phyloP scores from a whole-genome alignment of 139 green algal species.

The Chlorokybus atmophyticus region DNA sequence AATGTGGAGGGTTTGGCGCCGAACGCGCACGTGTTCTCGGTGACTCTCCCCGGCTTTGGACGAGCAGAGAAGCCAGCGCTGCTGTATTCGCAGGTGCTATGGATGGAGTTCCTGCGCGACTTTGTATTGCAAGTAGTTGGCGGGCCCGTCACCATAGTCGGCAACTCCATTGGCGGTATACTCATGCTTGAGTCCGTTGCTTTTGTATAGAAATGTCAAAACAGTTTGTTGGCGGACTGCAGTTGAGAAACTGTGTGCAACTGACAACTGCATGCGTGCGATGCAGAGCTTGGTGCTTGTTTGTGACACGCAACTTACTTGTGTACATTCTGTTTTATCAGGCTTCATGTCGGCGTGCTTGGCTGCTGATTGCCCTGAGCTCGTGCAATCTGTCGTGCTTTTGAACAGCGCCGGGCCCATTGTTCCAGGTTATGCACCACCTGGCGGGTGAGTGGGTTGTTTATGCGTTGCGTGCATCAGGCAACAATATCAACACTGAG shows the following conservation, averaged over 20 bases:
- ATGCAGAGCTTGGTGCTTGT: too few relatives aligned
- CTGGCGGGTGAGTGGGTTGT: too few relatives aligned
- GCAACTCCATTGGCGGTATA: slow-evolving; percentile 34
- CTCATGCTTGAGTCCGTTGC: too few relatives aligned
- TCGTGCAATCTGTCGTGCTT: slow-evolving; percentile 26
- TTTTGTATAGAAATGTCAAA: too few relatives aligned
- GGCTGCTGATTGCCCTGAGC: slow-evolving; percentile 8
- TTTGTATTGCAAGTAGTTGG: slow-evolving; percentile 21
- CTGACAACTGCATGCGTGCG: too few relatives aligned
- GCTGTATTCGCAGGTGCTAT: slow-evolving; percentile 7
- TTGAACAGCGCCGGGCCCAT: slow-evolving; percentile 39
- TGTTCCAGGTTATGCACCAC: neutral
- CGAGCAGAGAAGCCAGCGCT: slow-evolving; percentile 20
- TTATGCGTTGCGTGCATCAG: too few relatives aligned
- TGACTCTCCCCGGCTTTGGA: slow-evolving; percentile 29
- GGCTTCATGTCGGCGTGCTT: slow-evolving; percentile 11
- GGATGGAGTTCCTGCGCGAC: slow-evolving; percentile 22
- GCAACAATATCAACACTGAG: too few relatives aligned
- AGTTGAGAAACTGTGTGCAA: too few relatives aligned
- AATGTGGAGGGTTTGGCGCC: slow-evolving; percentile 12
- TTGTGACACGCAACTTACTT: too few relatives aligned
- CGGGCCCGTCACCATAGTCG: slow-evolving; percentile 18
- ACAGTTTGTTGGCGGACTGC: too few relatives aligned
- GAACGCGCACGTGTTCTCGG: slow-evolving; percentile 13
- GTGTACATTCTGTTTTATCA: too few relatives aligned